phyloP scores from a whole-genome alignment of 2,329 filamentous ascomycete species.

The Trichoderma arundinaceum region DNA sequence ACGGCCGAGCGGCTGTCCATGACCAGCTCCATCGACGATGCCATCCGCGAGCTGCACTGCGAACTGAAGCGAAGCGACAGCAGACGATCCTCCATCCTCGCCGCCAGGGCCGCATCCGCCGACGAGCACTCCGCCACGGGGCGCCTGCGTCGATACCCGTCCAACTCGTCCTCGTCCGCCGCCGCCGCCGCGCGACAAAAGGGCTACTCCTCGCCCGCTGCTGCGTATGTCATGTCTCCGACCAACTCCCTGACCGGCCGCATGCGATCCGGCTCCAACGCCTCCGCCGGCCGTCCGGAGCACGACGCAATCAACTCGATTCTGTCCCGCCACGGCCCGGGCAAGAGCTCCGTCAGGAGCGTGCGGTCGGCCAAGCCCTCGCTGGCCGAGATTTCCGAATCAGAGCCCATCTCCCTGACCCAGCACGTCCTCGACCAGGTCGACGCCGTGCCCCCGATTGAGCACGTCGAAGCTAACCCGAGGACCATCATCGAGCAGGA shows the following conservation, averaged over 20 bases:
- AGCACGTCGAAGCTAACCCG: conserved; percentile 39
- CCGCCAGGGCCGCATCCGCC: conserved; percentile 47
- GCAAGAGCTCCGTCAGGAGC: conserved; percentile 60
- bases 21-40: conserved; percentile 77
- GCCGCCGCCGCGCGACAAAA: conserved; percentile 65
- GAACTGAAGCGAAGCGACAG: conserved; percentile 74
- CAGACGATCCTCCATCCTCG: conserved; percentile 66
- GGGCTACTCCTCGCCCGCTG: conserved; percentile 68
- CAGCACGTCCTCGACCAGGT: conserved; percentile 60
- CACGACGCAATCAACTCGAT: conserved; percentile 50
- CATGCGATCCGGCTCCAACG: conserved; percentile 61
- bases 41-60: conserved; percentile 74
- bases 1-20: conserved; percentile 75
- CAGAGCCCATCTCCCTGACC: conserved; percentile 58
- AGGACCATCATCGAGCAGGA: conserved; percentile 41
- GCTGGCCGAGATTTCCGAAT: conserved; percentile 63
- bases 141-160: conserved; percentile 52
- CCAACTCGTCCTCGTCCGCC: conserved; percentile 62
- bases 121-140: conserved; percentile 38
- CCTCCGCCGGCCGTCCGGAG: conserved; percentile 50
- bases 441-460: conserved; percentile 49
- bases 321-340: conserved; percentile 58
- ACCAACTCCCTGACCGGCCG: conserved; percentile 64
- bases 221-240: conserved; percentile 71
- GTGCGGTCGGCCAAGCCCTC: conserved; percentile 57